Conservation (phyloP, 2,329 filamentous ascomycete genomes). For the Ustulina deusta region DNA sequence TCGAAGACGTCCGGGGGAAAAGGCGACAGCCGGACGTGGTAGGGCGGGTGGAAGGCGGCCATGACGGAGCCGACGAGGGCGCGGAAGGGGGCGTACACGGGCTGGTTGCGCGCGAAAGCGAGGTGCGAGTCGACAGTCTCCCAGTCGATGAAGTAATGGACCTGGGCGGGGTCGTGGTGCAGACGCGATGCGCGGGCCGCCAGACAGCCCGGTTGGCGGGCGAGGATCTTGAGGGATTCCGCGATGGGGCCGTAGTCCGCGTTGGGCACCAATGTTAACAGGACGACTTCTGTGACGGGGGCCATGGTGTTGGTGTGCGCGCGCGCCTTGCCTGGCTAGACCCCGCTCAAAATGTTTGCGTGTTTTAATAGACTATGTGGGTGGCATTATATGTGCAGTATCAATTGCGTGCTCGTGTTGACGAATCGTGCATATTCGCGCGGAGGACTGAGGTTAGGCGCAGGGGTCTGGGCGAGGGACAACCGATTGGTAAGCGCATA, state of each 20-base stretch:
- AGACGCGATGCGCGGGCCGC: constrained; percentile 40
- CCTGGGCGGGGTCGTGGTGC: constrained; percentile 31
- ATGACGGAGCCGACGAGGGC: constrained; percentile 22
- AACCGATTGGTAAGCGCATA: not conserved
- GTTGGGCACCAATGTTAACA: constrained; percentile 37
- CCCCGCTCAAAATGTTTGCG: not conserved
- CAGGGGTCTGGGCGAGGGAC: not conserved
- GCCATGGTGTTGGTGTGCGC: constrained; percentile 39
- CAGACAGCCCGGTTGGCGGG: constrained; percentile 40
- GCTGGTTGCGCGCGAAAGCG: constrained; percentile 38
- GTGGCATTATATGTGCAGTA: not conserved
- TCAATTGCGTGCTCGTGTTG: not conserved
- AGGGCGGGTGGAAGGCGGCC: constrained; percentile 19
- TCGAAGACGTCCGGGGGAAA: constrained; percentile 35
- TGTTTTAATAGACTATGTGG: not conserved
- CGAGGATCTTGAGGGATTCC: constrained; percentile 31
- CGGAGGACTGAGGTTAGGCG: too few species aligned
- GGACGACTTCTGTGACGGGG: constrained; percentile 45
- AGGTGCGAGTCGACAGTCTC: constrained; percentile 37
- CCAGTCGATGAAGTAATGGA: constrained; percentile 47
- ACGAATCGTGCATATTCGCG: not conserved
- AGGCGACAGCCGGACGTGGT: constrained; percentile 42
- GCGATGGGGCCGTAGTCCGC: constrained; percentile 28
- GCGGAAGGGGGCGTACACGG: constrained; percentile 37
- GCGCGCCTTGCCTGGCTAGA: not conserved